A percentile compares a stretch with the other conserved stretches of the same genome.
These are phyloP conservation scores for Podochytrium sp. DNA, from an alignment of 192 early-diverging fungal species.

Conservation along the genomic window DNA sequence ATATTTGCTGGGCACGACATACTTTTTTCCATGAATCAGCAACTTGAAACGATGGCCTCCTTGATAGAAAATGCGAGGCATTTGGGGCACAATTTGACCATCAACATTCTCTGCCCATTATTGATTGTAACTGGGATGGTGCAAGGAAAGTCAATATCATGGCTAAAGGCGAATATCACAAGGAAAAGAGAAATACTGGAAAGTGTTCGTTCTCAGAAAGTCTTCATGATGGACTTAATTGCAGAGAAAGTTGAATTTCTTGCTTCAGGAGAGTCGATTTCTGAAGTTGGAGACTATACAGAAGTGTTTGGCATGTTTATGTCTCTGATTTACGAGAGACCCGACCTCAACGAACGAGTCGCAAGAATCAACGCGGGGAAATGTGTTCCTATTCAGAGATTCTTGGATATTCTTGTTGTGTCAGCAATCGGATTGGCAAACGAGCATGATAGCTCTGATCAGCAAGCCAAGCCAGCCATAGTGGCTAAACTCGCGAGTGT, in stretches of 20 bases:
- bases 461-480: not conserved
- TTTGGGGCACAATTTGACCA: conserved; percentile 18
- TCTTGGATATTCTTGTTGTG: not conserved
- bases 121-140: not conserved
- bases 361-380: not conserved
- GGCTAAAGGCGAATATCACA: not conserved
- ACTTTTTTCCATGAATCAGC: not conserved
- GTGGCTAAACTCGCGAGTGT: not conserved
- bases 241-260: not conserved
- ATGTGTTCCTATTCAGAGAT: conserved; percentile 10
- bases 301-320: not conserved
- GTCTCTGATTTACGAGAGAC: conserved; percentile 8
- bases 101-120: conserved; percentile 2
- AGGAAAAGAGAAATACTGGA: conserved; percentile 8
- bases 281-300: not conserved
- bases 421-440: not conserved
- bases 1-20: conserved; percentile 4
- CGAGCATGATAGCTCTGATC: not conserved
- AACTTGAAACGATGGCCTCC: conserved; percentile 15
- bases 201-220: not conserved
- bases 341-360: not conserved
- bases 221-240: not conserved
- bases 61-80: conserved; percentile 25
- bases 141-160: not conserved
- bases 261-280: not conserved